Evolutionary conservation across 1,284 basidiomycete species (phyloP).

Genomic region (Melanopsichium pennsylvanicum): DNA sequence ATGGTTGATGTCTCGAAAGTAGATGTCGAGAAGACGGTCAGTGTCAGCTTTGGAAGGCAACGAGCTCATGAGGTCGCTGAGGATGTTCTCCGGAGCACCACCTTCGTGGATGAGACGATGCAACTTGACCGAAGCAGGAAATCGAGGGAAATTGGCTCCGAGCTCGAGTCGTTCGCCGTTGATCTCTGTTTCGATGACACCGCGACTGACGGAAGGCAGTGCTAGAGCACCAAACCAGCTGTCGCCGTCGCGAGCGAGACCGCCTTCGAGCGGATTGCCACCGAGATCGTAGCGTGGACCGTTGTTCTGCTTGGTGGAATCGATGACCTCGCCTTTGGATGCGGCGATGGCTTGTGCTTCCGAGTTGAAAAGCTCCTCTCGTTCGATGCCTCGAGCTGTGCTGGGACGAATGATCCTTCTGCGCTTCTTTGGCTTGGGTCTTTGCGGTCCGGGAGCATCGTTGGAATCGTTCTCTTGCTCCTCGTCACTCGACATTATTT

Average conservation of each 20-base stretch:
- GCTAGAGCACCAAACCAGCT: constrained; percentile 62
- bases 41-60: constrained; percentile 51
- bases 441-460: constrained; percentile 6
- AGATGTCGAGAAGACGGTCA: constrained; percentile 57
- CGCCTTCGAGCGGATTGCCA: constrained; percentile 56
- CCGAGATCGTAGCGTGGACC: constrained; percentile 37
- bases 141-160: constrained; percentile 55
- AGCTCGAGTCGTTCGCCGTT: constrained; percentile 61
- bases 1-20: constrained; percentile 76
- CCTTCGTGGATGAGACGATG: constrained; percentile 60
- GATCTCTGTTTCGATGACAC: constrained; percentile 59
- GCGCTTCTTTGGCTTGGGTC: constrained; percentile 39
- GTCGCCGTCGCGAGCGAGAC: constrained; percentile 57
- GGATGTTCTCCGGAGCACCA: constrained; percentile 54
- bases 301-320: constrained; percentile 28
- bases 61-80: constrained; percentile 54
- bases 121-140: constrained; percentile 58
- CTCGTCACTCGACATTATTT: constrained; percentile 43
- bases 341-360: constrained; percentile 45
- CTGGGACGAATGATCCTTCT: constrained; percentile 44
- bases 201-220: constrained; percentile 57
- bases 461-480: constrained; percentile 31
- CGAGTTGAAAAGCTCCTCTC: constrained; percentile 56
- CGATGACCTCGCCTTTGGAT: constrained; percentile 43
- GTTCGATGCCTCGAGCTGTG: constrained; percentile 51